A percentile compares a stretch with the other conserved stretches of the same genome.
phyloP scores from a whole-genome alignment of 345 rosid genomes.

The Zanthoxylum bungeanum region DNA sequence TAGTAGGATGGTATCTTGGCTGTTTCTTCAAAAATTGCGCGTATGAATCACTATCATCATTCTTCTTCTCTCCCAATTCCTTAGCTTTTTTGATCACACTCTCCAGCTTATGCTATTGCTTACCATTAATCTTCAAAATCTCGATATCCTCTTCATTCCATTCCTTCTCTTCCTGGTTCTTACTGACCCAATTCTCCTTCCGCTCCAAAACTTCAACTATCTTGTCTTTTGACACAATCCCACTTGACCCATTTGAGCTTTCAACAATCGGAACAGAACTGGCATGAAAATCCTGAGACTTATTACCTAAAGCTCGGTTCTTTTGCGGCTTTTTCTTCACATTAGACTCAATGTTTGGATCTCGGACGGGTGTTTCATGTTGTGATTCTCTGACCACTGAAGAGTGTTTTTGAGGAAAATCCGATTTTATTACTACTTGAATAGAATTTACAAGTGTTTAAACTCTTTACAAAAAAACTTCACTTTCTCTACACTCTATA shows the following conservation, averaged over 20 bases:
- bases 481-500: too few relatives aligned
- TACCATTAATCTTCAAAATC: constrained; percentile 73
- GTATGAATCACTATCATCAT: constrained; percentile 62
- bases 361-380: constrained; percentile 31
- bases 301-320: constrained; percentile 15
- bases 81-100: constrained; percentile 79
- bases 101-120: constrained; percentile 56
- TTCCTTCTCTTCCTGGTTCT: constrained; percentile 39
- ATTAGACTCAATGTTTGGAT: constrained; percentile 42
- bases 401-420: too few relatives aligned
- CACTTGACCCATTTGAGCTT: constrained; percentile 8
- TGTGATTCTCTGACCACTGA: too few relatives aligned
- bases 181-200: constrained; percentile 25
- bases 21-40: constrained; percentile 81
- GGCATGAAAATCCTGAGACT: not conserved
- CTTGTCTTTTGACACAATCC: constrained; percentile 26
- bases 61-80: constrained; percentile 68
- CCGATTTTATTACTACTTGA: too few relatives aligned
- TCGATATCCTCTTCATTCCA: constrained; percentile 80
- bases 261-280: not conserved
- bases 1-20: too few relatives aligned
- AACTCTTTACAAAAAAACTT: too few relatives aligned
- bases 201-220: constrained; percentile 23
- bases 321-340: constrained; percentile 39
- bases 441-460: too few relatives aligned